Percentiles rank a stretch among this genome's conserved stretches.
Evolutionary conservation across 2,329 filamentous ascomycete species (phyloP).

Genomic region (Alternaria tenuissima): DNA sequence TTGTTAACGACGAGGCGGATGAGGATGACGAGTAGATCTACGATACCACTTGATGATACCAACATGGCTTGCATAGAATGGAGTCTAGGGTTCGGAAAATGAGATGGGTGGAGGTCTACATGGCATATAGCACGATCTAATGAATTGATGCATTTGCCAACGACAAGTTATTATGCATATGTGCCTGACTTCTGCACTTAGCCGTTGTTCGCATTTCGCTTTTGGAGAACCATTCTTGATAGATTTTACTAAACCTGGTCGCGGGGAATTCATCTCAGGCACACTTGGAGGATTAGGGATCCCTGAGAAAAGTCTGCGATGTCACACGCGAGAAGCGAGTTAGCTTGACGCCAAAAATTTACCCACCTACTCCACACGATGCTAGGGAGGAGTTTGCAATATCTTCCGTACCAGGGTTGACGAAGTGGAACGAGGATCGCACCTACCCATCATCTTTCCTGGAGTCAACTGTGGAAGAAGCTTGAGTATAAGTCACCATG

Average conservation of each 20-base stretch:
- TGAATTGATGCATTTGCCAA: conserved; percentile 37
- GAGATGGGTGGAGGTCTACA: conserved; percentile 30
- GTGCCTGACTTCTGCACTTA: neutral
- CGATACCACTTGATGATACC: conserved; percentile 17
- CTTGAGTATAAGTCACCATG: neutral
- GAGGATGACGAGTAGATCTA: conserved; percentile 94
- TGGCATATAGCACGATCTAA: conserved; percentile 44
- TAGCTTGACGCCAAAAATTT: neutral
- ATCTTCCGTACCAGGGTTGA: conserved; percentile 3
- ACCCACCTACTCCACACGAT: conserved; percentile 7
- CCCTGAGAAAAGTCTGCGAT: conserved; percentile 1
- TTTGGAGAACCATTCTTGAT: neutral
- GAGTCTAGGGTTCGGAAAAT: conserved; percentile 28
- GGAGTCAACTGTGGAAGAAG: neutral
- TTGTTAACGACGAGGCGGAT: conserved; percentile 96
- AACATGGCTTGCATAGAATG: conserved; percentile 27
- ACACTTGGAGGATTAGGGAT: neutral
- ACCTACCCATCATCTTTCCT: neutral
- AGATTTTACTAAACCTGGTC: neutral
- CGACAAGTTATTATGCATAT: neutral
- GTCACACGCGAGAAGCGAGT: conserved; percentile 1
- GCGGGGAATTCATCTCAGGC: neutral
- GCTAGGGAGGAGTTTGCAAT: conserved; percentile 1
- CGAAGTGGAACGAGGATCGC: neutral
- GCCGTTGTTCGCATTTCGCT: neutral